Conservation (phyloP, 2,329 filamentous ascomycete species). For the Huntiella omanensis region DNA sequence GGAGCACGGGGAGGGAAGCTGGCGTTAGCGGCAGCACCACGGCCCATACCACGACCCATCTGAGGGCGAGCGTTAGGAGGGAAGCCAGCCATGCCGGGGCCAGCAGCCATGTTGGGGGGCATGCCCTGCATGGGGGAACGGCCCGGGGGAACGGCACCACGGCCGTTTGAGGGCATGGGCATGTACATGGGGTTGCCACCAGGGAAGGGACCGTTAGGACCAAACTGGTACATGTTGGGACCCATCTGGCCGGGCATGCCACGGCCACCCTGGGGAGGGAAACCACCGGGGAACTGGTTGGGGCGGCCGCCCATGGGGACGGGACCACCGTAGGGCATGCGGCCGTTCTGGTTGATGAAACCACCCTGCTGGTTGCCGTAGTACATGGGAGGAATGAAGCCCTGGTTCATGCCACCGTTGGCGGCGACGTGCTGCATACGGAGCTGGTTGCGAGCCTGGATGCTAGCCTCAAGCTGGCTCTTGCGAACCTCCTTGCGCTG, state of each 20-base stretch:
- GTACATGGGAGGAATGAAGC: constrained; percentile 82
- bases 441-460: constrained; percentile 96
- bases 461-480: constrained; percentile 97
- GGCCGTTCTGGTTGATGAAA: constrained; percentile 45
- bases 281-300: constrained; percentile 65
- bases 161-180: constrained; percentile 48
- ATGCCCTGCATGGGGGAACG: constrained; percentile 60
- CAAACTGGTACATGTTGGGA: constrained; percentile 76
- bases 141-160: constrained; percentile 43
- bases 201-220: constrained; percentile 54
- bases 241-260: constrained; percentile 74
- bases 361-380: constrained; percentile 51
- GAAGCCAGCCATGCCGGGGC: constrained; percentile 35
- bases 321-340: constrained; percentile 50
- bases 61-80: constrained; percentile 36
- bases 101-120: constrained; percentile 42
- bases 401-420: constrained; percentile 70
- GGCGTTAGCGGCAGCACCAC: constrained; percentile 24
- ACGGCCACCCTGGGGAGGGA: constrained; percentile 75
- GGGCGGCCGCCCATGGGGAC: constrained; percentile 64
- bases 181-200: constrained; percentile 70
- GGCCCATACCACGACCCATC: constrained; percentile 27
- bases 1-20: constrained; percentile 28
- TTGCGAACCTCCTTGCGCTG: constrained; percentile 99
- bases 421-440: constrained; percentile 95